Conservation (phyloP, 177 flowering plant genomes). For the Vitis hybrid region DNA sequence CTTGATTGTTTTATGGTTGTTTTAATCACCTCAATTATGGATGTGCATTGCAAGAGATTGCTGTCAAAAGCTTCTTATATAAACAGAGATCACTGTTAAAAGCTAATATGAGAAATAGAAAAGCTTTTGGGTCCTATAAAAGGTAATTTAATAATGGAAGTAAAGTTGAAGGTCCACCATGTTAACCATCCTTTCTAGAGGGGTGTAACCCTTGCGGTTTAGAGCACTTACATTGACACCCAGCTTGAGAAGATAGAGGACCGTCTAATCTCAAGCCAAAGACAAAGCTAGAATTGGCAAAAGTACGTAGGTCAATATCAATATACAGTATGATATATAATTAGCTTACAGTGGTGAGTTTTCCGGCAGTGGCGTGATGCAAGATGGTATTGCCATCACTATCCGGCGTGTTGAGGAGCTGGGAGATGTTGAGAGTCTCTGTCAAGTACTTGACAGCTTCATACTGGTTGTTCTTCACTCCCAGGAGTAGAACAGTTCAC, state of each 20-base stretch:
- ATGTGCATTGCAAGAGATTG: no score
- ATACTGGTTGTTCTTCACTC: constrained; percentile 52
- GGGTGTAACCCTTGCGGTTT: constrained; percentile 49
- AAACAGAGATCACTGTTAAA: no score
- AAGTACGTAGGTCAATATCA: no score
- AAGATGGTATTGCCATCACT: constrained; percentile 56
- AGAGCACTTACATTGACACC: constrained; percentile 39
- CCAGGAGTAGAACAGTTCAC: constrained; percentile 42
- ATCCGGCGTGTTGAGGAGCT: constrained; percentile 37
- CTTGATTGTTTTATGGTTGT: no score
- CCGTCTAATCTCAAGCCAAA: constrained; percentile 36
- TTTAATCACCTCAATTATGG: no score
- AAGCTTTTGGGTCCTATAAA: no score
- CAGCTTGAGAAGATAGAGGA: constrained; percentile 37
- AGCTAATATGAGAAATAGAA: no score
- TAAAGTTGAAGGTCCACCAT: constrained; percentile 34
- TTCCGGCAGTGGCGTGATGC: constrained; percentile 56
- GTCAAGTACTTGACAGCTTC: constrained; percentile 42
- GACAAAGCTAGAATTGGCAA: neutral
- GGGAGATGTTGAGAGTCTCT: constrained; percentile 35
- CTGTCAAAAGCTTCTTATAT: no score
- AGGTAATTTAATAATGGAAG: neutral
- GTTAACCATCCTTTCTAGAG: constrained; percentile 38
- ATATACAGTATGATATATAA: no score
- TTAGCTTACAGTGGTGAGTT: constrained; percentile 41